Evolutionary conservation across 306 rosid genomes (phyloP).

Genomic region (Fragaria ananassa): DNA sequence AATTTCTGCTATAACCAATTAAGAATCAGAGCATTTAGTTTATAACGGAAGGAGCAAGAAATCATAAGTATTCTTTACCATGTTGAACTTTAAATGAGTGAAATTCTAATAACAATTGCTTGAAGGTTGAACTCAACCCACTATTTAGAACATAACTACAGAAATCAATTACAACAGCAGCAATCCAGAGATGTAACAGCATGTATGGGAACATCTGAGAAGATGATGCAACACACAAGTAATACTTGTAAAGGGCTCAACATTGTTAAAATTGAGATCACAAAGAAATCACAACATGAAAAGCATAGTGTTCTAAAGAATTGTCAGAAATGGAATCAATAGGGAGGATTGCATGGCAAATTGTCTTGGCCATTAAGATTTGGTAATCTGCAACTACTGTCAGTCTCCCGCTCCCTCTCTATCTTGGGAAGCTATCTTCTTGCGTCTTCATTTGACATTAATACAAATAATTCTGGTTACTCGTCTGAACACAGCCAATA

Average conservation of each 20-base stretch:
- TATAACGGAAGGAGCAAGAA: too few species aligned
- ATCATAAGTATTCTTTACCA: too few species aligned
- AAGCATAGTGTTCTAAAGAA: background rate
- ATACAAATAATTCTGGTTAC: background rate
- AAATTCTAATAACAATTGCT: too few species aligned
- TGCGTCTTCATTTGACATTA: background rate
- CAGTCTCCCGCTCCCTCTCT: constrained; percentile 6
- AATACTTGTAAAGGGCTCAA: background rate
- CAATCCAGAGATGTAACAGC: background rate
- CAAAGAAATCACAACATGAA: constrained; percentile 10
- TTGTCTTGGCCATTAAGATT: constrained; percentile 4
- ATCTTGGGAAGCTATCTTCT: background rate
- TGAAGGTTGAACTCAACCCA: background rate
- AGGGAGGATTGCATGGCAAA: constrained; percentile 24
- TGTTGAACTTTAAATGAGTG: too few species aligned
- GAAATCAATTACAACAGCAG: background rate
- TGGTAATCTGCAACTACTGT: constrained; percentile 14
- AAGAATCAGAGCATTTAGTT: too few species aligned
- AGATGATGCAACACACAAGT: background rate
- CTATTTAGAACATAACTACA: background rate
- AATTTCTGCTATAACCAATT: too few species aligned
- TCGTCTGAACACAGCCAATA: background rate
- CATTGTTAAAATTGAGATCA: constrained; percentile 13
- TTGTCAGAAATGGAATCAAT: constrained; percentile 12
- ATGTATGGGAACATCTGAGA: background rate